phyloP scores from a whole-genome alignment of 305 asterid species.

The Fraxinus ornus region DNA sequence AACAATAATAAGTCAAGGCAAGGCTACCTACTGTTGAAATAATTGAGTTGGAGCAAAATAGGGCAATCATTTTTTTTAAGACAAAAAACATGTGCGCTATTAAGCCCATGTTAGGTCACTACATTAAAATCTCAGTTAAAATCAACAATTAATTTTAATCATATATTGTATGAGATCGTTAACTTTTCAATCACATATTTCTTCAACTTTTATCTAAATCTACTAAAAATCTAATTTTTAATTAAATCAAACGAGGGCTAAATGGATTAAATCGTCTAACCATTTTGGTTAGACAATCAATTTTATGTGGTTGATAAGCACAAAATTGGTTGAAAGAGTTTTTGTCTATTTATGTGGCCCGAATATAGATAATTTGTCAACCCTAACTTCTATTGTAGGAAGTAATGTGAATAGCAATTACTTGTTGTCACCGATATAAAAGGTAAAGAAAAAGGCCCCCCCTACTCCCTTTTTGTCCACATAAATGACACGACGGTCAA shows the following conservation, averaged over 20 bases:
- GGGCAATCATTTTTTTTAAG: not conserved
- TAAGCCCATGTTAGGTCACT: not conserved
- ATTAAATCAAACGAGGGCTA: not conserved
- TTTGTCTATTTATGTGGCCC: not conserved
- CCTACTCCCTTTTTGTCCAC: not conserved
- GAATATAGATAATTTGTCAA: not conserved
- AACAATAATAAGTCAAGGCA: not conserved
- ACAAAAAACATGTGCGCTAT: constrained; percentile 15
- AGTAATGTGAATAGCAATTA: not conserved
- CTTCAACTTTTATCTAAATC: no score
- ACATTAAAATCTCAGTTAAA: not conserved
- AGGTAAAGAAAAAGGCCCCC: not conserved
- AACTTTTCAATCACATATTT: not conserved
- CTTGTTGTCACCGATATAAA: not conserved
- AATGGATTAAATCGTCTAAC: not conserved
- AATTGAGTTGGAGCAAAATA: not conserved
- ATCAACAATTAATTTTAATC: not conserved
- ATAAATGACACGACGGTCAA: not conserved
- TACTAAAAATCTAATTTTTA: not conserved
- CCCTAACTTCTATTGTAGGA: not conserved
- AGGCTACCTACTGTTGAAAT: not conserved
- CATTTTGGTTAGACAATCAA: constrained; percentile 19
- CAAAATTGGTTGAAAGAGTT: constrained; percentile 20
- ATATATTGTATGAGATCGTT: no score
- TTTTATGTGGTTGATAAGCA: not conserved